Evolutionary conservation across 1,284 basidiomycete species (phyloP).

Genomic region (Marasmius tenuissimus): DNA sequence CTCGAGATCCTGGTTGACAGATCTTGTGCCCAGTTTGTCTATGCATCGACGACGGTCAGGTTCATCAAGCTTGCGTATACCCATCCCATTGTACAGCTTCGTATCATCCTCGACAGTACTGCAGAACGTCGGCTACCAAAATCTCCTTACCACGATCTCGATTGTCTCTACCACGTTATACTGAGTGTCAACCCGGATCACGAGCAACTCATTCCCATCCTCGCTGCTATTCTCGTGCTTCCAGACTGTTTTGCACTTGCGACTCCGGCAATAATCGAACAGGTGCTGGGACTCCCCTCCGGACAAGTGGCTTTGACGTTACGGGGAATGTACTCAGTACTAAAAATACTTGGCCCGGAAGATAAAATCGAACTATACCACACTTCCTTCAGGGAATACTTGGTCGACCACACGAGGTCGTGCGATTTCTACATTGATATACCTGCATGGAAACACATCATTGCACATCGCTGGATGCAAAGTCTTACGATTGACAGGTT

Average conservation of each 20-base stretch:
- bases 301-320: not conserved
- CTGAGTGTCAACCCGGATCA: not conserved
- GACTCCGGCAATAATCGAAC: not conserved
- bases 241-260: too few relatives aligned
- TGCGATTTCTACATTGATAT: too few relatives aligned
- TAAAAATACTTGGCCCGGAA: not conserved
- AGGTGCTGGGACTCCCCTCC: not conserved
- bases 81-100: slow-evolving; percentile 21
- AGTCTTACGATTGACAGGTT: too few relatives aligned
- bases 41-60: slow-evolving; percentile 24
- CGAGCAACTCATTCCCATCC: not conserved
- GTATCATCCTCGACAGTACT: slow-evolving; percentile 14
- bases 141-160: slow-evolving; percentile 22
- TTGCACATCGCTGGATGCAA: too few relatives aligned
- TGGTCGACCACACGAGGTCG: not conserved
- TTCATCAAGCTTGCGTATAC: slow-evolving; percentile 22
- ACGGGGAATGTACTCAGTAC: not conserved
- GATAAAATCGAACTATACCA: not conserved
- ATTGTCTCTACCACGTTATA: slow-evolving; percentile 15
- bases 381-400: not conserved
- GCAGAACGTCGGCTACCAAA: not conserved
- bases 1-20: slow-evolving; percentile 8
- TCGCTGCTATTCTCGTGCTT: not conserved
- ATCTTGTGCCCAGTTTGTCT: slow-evolving; percentile 24
- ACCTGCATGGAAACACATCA: too few relatives aligned